Base-by-base conservation (phyloP, 176 grass and related monocot species). In the Oryza nivara region DNA sequence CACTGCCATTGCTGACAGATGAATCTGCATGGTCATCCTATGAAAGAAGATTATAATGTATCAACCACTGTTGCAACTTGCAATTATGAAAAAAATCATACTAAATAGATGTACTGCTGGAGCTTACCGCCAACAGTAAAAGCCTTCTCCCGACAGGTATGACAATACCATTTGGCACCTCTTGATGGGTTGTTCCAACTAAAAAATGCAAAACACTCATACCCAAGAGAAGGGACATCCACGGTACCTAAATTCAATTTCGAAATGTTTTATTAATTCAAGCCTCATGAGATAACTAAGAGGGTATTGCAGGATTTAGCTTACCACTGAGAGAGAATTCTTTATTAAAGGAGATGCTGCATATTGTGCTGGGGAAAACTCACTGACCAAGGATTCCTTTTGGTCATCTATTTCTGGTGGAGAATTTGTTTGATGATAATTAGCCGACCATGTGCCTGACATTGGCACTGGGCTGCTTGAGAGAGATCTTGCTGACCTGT, bases 401-500 rank as follows among this genome's bases (percentile, higher is more conserved):
- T 83, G 82, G 19, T 88, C 69, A 70, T 85, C 75, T 11, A 17
- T 80, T 70, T 79, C 74, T 69, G 70, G 76, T 78, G 91, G 66
- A 68, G 78, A 85, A 56, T 76, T 84, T 72, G 75, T 67, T 65
- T 68, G 66, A 72, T 83, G 70, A 68, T 78, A 80, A 72, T 77
- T 74, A 75, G 69, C 84, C 68, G 89, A 80, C 96, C 96, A 96
- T 86, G 86, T 81, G 68, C 91, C 84, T 63, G 84, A 38, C 60
- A 67, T 87, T 44, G 91, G 90, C 74, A 96, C 68, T 47, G 93
- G 96, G 69, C 93, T 99, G 19, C 80, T 94, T 34, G 96, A 94
- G 56, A 99, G 80, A 77, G 93, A 99, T 80, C 96, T 89, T 51
- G 96, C 96, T 81, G 96, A 99, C 86, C 96, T 99, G 87, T 51